Evolutionary conservation across 2,329 filamentous ascomycete genomes (phyloP).

Genomic region (Botrytis tulipae): DNA sequence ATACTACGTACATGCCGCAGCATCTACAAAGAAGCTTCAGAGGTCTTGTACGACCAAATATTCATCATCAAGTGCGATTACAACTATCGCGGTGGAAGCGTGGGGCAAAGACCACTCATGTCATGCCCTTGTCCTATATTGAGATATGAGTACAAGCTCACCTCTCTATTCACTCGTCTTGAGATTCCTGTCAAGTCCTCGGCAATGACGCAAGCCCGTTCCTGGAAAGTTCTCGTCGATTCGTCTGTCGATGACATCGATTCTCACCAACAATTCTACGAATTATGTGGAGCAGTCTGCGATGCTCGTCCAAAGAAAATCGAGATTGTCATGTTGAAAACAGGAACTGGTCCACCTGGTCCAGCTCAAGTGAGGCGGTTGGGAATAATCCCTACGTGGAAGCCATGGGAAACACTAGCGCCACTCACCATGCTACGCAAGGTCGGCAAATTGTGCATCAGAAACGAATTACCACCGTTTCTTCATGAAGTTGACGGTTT

Average conservation of each 20-base stretch:
- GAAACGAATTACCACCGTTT: background rate
- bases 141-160: background rate
- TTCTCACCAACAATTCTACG: background rate
- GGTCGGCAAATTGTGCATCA: background rate
- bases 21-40: background rate
- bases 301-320: background rate
- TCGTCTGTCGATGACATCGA: background rate
- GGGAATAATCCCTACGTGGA: background rate
- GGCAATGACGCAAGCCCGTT: background rate
- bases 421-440: conserved; percentile 6
- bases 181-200: background rate
- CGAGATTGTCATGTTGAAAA: background rate
- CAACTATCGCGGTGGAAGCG: too few species aligned
- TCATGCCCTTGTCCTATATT: background rate
- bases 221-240: background rate
- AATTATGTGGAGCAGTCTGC: background rate
- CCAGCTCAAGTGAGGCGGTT: background rate
- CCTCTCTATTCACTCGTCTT: too few species aligned
- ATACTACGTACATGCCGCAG: background rate
- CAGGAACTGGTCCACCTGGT: background rate
- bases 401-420: background rate
- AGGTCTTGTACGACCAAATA: background rate
- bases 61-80: background rate
- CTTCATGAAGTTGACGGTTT: background rate
- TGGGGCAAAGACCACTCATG: background rate